Evolutionary conservation across 2,329 filamentous ascomycete genomes (phyloP).

Genomic region (Trichoderma sp.): DNA sequence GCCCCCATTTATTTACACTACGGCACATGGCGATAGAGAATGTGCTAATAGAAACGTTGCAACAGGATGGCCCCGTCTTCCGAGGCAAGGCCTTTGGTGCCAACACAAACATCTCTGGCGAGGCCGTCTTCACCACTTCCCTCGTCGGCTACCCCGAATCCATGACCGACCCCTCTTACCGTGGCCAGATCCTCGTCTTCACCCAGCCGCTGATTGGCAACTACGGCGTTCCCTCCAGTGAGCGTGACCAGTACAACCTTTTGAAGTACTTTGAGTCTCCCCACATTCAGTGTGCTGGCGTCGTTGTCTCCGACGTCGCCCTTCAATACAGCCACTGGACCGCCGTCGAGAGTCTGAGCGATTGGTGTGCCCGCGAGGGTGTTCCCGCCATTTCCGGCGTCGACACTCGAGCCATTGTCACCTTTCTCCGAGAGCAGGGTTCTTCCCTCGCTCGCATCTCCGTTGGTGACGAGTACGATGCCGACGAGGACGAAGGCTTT

Average conservation of each 20-base stretch:
- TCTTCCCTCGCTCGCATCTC: slow-evolving; percentile 94
- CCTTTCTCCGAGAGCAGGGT: slow-evolving; percentile 91
- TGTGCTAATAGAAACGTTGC: slow-evolving; percentile 13
- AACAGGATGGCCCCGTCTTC: slow-evolving; percentile 88
- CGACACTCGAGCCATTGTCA: slow-evolving; percentile 95
- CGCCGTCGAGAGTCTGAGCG: slow-evolving; percentile 85
- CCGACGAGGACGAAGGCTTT: slow-evolving; percentile 95
- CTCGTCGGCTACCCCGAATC: slow-evolving; percentile 98
- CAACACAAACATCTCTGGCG: slow-evolving; percentile 93
- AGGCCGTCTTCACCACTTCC: slow-evolving; percentile 98
- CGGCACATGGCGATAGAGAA: neutral
- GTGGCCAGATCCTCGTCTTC: slow-evolving; percentile 96
- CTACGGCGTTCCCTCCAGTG: slow-evolving; percentile 89
- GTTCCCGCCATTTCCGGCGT: slow-evolving; percentile 96
- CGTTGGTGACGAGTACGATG: slow-evolving; percentile 96
- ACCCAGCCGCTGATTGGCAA: slow-evolving; percentile 98
- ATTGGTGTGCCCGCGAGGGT: slow-evolving; percentile 96
- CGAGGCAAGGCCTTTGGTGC: slow-evolving; percentile 96
- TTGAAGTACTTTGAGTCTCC: slow-evolving; percentile 98
- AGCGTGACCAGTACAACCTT: slow-evolving; percentile 84
- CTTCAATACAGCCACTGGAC: slow-evolving; percentile 98
- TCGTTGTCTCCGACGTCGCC: slow-evolving; percentile 94
- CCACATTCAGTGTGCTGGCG: slow-evolving; percentile 92
- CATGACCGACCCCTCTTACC: slow-evolving; percentile 84
- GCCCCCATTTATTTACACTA: neutral